These are phyloP conservation scores for Psidium guajava DNA, from an alignment of 345 rosid genomes.

Conservation along the genomic window DNA sequence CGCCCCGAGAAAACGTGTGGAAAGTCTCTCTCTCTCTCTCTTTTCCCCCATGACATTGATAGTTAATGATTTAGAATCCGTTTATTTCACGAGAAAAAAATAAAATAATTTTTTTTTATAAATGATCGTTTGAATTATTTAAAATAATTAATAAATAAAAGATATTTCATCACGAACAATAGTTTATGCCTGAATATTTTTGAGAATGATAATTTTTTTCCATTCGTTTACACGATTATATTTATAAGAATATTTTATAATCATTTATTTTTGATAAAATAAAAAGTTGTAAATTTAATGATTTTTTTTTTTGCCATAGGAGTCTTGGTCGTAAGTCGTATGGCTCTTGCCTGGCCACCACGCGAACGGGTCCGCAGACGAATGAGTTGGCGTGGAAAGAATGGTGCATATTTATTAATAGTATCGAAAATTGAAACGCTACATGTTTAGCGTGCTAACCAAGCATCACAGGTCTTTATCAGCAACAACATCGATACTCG, in stretches of 20 bases:
- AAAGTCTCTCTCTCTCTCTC: background rate
- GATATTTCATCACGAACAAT: too few relatives aligned
- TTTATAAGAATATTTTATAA: too few relatives aligned
- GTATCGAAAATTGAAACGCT: background rate
- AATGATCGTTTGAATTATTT: too few relatives aligned
- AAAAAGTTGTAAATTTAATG: too few relatives aligned
- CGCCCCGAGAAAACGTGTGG: background rate
- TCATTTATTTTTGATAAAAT: too few relatives aligned
- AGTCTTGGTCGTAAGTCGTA: background rate
- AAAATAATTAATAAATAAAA: too few relatives aligned
- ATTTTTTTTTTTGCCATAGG: too few relatives aligned
- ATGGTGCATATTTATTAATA: background rate
- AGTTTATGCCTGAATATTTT: too few relatives aligned
- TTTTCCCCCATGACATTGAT: background rate
- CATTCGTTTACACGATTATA: too few relatives aligned
- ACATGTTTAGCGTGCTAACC: background rate
- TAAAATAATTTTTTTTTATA: too few relatives aligned
- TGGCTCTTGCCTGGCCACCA: background rate
- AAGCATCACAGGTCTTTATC: background rate
- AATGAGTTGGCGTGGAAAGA: background rate
- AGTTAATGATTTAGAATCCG: background rate
- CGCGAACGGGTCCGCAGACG: accelerated
- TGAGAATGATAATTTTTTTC: too few relatives aligned
- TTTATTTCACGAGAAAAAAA: too few relatives aligned
- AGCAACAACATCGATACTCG: background rate